A percentile compares a stretch with the other conserved stretches of the same genome.
Conservation (phyloP, 2,329 filamentous ascomycete genomes). For the Claviceps quebecensis region DNA sequence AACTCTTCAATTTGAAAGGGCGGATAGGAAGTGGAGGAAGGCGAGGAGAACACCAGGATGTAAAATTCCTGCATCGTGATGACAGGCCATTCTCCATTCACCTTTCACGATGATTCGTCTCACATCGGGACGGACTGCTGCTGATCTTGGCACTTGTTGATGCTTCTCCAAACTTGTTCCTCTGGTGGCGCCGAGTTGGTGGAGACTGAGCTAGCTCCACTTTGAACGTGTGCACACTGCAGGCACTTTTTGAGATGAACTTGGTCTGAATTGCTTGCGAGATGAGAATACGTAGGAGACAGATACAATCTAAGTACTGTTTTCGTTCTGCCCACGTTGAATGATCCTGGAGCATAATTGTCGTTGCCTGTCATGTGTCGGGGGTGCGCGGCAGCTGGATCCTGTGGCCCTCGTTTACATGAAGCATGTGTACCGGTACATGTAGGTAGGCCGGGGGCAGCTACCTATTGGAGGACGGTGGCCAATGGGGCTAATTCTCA, state of each 20-base stretch:
- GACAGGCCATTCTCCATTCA: not conserved
- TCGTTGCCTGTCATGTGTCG: not conserved
- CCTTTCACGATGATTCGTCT: not conserved
- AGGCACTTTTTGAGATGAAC: not conserved
- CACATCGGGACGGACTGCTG: not conserved
- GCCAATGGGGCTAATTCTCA: conserved; percentile 1
- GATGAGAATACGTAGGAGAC: not conserved
- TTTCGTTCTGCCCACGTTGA: not conserved
- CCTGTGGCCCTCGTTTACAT: not conserved
- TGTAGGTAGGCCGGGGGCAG: not conserved
- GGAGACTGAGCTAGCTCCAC: not conserved
- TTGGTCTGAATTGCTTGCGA: not conserved
- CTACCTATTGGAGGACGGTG: not conserved
- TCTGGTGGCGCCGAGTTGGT: not conserved
- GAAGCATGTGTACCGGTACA: not conserved
- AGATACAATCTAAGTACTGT: too few species aligned
- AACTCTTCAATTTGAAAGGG: not conserved
- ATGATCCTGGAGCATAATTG: not conserved
- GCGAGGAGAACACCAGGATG: not conserved
- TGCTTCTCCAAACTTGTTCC: not conserved
- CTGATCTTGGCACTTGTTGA: not conserved
- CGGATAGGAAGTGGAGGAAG: not conserved
- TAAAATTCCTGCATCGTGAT: not conserved
- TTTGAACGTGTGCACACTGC: not conserved
- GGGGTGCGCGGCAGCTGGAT: conserved; percentile 1